A percentile compares a stretch with the other conserved stretches of the same genome.
phyloP scores from a whole-genome alignment of 805 yeast species.

The Yamadazyma scolyti region DNA sequence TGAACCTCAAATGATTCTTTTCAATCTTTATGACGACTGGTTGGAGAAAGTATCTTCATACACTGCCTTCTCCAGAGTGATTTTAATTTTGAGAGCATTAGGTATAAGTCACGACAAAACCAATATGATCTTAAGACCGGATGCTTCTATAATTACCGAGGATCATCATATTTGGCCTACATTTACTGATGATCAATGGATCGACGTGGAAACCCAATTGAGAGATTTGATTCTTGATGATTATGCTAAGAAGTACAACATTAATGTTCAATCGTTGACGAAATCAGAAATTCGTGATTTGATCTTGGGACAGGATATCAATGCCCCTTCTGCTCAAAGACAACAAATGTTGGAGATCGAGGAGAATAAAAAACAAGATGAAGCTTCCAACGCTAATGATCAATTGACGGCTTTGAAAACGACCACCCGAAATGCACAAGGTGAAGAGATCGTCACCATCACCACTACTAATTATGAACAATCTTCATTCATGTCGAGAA shows the following conservation, averaged over 20 bases:
- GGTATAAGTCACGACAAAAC: slow-evolving; percentile 76
- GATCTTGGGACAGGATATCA: slow-evolving; percentile 89
- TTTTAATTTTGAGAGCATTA: slow-evolving; percentile 77
- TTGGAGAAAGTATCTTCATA: slow-evolving; percentile 73
- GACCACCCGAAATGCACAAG: slow-evolving; percentile 85
- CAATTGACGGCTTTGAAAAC: slow-evolving; percentile 77
- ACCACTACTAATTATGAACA: slow-evolving; percentile 89
- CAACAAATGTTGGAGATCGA: slow-evolving; percentile 81
- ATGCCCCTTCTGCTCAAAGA: slow-evolving; percentile 83
- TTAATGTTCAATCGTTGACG: slow-evolving; percentile 81
- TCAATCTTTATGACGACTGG: slow-evolving; percentile 96
- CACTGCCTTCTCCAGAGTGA: slow-evolving; percentile 89
- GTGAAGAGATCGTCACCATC: slow-evolving; percentile 92
- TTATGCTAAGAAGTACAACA: slow-evolving; percentile 80
- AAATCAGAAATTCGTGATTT: slow-evolving; percentile 92
- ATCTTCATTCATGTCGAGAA: slow-evolving; percentile 72
- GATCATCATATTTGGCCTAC: slow-evolving; percentile 94
- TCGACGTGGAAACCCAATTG: slow-evolving; percentile 78
- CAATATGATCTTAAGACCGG: slow-evolving; percentile 71
- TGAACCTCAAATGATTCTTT: slow-evolving; percentile 89
- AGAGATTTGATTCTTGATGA: slow-evolving; percentile 85
- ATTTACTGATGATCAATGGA: slow-evolving; percentile 86
- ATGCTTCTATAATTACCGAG: slow-evolving; percentile 61
- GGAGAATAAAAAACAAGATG: slow-evolving; percentile 39
- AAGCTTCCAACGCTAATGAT: slow-evolving; percentile 30